phyloP scores from a whole-genome alignment of 345 rosid genomes.

The Adansonia digitata region DNA sequence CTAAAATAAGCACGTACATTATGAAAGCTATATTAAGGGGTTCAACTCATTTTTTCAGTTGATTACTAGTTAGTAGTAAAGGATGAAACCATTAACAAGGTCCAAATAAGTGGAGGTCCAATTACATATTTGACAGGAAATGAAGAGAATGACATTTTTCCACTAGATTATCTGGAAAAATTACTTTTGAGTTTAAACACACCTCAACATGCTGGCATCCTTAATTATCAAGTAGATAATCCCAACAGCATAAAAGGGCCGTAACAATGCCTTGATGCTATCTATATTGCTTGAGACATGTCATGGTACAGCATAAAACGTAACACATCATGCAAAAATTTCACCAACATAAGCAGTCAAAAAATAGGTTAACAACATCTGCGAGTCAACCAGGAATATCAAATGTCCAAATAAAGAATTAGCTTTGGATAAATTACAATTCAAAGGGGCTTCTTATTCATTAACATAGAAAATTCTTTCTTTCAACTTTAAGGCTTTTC shows the following conservation, averaged over 20 bases:
- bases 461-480: background rate
- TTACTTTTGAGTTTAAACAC: background rate
- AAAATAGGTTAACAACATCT: background rate
- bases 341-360: background rate
- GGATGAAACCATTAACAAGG: background rate
- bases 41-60: background rate
- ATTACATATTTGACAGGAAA: background rate
- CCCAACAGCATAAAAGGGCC: background rate
- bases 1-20: background rate
- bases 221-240: background rate
- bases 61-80: background rate
- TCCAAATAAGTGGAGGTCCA: constrained; percentile 6
- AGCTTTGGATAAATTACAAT: background rate
- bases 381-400: background rate
- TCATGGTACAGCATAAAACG: background rate
- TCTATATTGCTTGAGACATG: background rate
- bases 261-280: background rate
- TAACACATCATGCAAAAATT: background rate
- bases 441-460: background rate
- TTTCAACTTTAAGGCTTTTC: too few relatives aligned
- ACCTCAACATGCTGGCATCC: background rate
- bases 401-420: background rate
- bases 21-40: background rate
- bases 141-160: background rate
- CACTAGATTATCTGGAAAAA: background rate